These are phyloP conservation scores for Neurospora discreta DNA, from an alignment of 495 filamentous ascomycete species.

Conservation along the genomic window DNA sequence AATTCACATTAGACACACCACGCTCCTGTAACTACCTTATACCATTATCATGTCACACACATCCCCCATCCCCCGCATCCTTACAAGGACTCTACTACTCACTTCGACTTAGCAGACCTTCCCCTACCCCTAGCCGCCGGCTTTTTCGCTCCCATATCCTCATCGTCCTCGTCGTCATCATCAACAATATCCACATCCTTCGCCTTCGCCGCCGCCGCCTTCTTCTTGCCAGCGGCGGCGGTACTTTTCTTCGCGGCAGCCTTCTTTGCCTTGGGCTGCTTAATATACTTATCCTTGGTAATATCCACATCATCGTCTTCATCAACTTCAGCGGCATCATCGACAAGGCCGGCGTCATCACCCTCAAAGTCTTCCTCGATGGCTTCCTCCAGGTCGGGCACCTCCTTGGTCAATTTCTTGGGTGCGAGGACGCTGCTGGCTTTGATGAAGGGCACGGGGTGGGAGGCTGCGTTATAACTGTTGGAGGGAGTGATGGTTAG, in stretches of 20 bases:
- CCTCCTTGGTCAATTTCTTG: constrained; percentile 61
- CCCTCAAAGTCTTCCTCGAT: constrained; percentile 85
- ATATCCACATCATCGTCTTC: constrained; percentile 64
- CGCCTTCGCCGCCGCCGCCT: background rate
- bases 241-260: constrained; percentile 39
- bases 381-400: constrained; percentile 91
- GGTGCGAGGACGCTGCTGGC: constrained; percentile 60
- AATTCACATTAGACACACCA: background rate
- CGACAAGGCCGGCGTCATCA: constrained; percentile 28
- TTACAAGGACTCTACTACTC: background rate
- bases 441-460: constrained; percentile 95
- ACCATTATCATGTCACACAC: background rate
- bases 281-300: constrained; percentile 93
- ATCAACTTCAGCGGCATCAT: constrained; percentile 48
- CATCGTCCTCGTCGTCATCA: constrained; percentile 7
- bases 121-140: constrained; percentile 10
- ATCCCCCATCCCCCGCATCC: background rate
- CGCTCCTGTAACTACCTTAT: background rate
- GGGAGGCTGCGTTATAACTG: constrained; percentile 75
- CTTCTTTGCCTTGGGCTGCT: constrained; percentile 77
- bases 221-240: constrained; percentile 25
- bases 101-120: constrained; percentile 4
- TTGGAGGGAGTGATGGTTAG: constrained; percentile 9
- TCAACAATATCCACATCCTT: constrained; percentile 9
- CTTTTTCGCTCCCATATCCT: constrained; percentile 8